Percentiles rank a stretch among this genome's conserved stretches.
phyloP scores from a whole-genome alignment of 441 rosid genomes.

The Viola pubescens region DNA sequence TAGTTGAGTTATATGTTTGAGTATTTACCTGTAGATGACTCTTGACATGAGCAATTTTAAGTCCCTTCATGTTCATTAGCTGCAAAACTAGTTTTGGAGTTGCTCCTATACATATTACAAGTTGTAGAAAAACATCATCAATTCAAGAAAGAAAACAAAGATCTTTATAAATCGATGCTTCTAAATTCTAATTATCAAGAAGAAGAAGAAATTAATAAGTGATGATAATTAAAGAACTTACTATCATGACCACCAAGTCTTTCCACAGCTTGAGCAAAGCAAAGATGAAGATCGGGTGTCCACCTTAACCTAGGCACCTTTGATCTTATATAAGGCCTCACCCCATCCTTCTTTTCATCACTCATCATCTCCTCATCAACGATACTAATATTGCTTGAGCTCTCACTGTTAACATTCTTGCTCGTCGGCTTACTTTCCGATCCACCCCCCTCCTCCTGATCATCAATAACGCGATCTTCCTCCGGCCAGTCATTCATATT shows the following conservation, averaged over 20 bases:
- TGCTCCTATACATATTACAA: constrained; percentile 24
- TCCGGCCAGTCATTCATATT: neutral
- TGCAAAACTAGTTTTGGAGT: constrained; percentile 40
- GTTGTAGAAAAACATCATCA: neutral
- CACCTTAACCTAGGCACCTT: constrained; percentile 36
- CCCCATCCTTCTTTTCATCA: constrained; percentile 20
- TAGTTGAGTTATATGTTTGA: neutral
- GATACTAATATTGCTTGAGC: constrained; percentile 31
- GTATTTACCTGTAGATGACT: constrained; percentile 72
- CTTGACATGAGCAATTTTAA: constrained; percentile 75
- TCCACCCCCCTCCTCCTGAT: constrained; percentile 20
- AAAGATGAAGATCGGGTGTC: constrained; percentile 38
- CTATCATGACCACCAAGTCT: constrained; percentile 40
- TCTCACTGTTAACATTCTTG: constrained; percentile 20
- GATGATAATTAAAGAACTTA: constrained; percentile 8
- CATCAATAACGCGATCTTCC: constrained; percentile 1
- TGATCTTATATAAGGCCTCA: constrained; percentile 31
- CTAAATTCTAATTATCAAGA: neutral
- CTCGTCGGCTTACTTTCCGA: constrained; percentile 20
- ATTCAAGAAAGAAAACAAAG: neutral
- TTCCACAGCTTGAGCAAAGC: constrained; percentile 33
- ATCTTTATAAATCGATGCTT: too few species aligned
- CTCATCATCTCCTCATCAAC: constrained; percentile 19
- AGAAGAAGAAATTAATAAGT: neutral
- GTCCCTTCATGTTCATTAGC: constrained; percentile 38